Conservation (phyloP, 495 filamentous ascomycete species). For the Poronia punctata region DNA sequence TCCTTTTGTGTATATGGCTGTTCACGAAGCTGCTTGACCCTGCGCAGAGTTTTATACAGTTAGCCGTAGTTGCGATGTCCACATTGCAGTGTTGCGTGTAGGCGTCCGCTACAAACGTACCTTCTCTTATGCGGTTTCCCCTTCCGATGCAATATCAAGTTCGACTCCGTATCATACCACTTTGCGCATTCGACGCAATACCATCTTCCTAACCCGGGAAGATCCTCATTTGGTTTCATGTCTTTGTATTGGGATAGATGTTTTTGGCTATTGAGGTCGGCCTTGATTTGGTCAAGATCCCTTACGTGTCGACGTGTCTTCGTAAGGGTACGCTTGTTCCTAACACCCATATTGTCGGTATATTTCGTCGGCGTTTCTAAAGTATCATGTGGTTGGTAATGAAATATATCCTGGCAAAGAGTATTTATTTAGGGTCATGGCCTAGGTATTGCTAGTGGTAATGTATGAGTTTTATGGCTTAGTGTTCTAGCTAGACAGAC, state of each 20-base stretch:
- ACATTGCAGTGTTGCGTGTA: not conserved
- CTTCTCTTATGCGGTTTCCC: conserved; percentile 90
- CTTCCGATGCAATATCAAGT: conserved; percentile 65
- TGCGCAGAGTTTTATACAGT: conserved; percentile 26
- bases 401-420: too few relatives aligned
- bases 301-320: conserved; percentile 57
- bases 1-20: conserved; percentile 81
- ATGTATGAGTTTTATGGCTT: too few relatives aligned
- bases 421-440: too few relatives aligned
- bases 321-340: conserved; percentile 47
- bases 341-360: conserved; percentile 39
- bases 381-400: too few relatives aligned
- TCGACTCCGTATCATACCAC: conserved; percentile 86
- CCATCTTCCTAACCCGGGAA: conserved; percentile 72
- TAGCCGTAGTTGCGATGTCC: too few relatives aligned
- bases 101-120: conserved; percentile 39
- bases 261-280: conserved; percentile 65
- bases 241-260: conserved; percentile 73
- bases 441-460: too few relatives aligned
- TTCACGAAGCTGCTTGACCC: conserved; percentile 67
- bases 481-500: too few relatives aligned
- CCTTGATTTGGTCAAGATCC: conserved; percentile 82
- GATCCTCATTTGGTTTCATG: conserved; percentile 74
- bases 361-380: too few relatives aligned
- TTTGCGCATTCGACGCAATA: conserved; percentile 95